Percentiles rank a stretch among this genome's conserved stretches.
Conservation (phyloP, 345 rosid genomes). For the Limnanthes douglasii region DNA sequence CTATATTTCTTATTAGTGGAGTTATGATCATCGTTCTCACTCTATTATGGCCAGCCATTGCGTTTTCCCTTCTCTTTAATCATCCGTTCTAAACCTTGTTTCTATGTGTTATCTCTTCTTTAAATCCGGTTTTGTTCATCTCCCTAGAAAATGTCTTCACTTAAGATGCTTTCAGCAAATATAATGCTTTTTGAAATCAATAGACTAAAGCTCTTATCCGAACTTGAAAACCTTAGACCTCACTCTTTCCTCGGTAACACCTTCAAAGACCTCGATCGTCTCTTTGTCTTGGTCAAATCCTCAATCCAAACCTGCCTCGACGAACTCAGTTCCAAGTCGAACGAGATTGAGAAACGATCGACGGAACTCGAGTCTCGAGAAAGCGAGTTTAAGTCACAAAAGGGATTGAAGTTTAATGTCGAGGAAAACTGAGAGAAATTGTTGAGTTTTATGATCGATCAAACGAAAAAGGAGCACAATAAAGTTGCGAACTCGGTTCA, state of each 20-base stretch:
- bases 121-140: not conserved
- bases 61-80: no score
- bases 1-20: no score
- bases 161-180: not conserved
- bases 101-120: no score
- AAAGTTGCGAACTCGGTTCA: not conserved
- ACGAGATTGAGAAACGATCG: not conserved
- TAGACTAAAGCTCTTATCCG: not conserved
- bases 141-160: not conserved
- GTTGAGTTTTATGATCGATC: not conserved
- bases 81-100: no score
- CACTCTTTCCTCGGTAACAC: not conserved
- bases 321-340: not conserved
- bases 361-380: not conserved
- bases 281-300: not conserved
- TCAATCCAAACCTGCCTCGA: not conserved
- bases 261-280: not conserved
- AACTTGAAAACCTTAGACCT: not conserved
- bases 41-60: no score
- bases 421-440: not conserved
- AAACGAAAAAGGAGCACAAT: not conserved
- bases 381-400: not conserved
- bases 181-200: not conserved
- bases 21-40: no score
- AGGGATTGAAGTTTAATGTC: not conserved